Evolutionary conservation across 345 rosid species (phyloP), one percentile per base, ranked within the genome.

Genomic region (Boechera divaricarpa): DNA sequence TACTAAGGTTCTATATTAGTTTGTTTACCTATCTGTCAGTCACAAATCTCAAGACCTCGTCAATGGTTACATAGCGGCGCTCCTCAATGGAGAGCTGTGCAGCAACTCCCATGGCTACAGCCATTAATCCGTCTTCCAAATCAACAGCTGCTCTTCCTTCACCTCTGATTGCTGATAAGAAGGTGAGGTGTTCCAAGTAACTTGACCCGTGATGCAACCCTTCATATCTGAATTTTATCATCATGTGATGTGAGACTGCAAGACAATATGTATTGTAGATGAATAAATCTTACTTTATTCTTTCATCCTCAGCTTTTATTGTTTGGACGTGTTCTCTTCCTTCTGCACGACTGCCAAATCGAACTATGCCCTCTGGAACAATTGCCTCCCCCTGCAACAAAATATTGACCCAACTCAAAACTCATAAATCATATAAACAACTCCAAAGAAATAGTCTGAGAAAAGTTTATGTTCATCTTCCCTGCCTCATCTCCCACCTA

Each of bases 81-180:
- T 85, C 79, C 75, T 87, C 88, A 63, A 94, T 94, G 10, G 98
- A 94, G 67, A 86, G 85, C 79, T 94, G 98, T 29, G 97, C 98
- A 57, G 98, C 98, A 77, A 94, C 97, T 81, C 97, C 98, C 0
- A 95, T 92, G 13, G 98, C 98, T 54, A 95, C 96, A 28, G 99
- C 89, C 73, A 95, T 80, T 85, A 95, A 75, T 56, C 98, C 99
- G 61, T 95, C 99, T 51, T 83, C 87, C 87, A 92, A 78, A 82
- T 84, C 91, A 47, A 92, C 94, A 2, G 87, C 88, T 2, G 91
- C 91, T 70, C 82, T 91, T 75, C 81, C 70, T 10, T 84, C 87
- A 24, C 74, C 78, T 76, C 87, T 84, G 38, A 89, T 63, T 51
- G 95, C 90, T 53, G 83, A 81, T 82, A 89, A 82, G 80, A 94